Evolutionary conservation across 129 eudicot species (phyloP).

Genomic region (Flaveria trinervia): DNA sequence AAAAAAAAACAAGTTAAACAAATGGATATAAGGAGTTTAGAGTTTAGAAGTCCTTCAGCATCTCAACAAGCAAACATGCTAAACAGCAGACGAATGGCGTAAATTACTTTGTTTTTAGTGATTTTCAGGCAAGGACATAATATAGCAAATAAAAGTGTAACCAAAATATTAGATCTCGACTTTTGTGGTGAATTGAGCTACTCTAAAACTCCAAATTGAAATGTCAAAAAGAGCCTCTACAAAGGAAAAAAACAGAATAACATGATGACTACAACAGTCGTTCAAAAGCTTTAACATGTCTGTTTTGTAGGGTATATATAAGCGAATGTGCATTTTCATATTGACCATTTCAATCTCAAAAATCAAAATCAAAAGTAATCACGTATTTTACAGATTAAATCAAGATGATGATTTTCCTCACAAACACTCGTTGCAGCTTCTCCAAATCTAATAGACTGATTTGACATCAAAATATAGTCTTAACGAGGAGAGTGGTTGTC

Average conservation of each 20-base stretch:
- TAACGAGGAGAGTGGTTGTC: too few species aligned
- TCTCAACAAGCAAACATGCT: constrained; percentile 6
- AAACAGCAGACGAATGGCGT: not conserved
- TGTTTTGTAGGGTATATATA: not conserved
- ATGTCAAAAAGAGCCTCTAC: not conserved
- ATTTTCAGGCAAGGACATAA: not conserved
- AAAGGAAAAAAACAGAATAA: not conserved
- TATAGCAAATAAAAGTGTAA: constrained; percentile 8
- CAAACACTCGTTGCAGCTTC: not conserved
- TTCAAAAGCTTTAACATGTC: too few species aligned
- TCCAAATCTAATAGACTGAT: not conserved
- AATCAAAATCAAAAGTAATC: not conserved
- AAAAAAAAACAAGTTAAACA: not conserved
- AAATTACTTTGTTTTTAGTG: not conserved
- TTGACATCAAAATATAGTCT: too few species aligned
- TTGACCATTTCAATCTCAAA: too few species aligned
- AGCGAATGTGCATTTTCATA: not conserved
- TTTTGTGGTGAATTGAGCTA: constrained; percentile 5
- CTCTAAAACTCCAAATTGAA: constrained; percentile 13
- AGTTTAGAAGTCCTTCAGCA: constrained; percentile 10
- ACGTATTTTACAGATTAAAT: not conserved
- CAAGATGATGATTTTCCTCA: not conserved
- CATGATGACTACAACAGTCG: not conserved
- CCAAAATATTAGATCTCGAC: not conserved
- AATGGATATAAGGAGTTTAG: not conserved